A percentile compares a stretch with the other conserved stretches of the same genome.
Conservation (phyloP, 495 filamentous ascomycete genomes). For the Penicillium coprophilum region DNA sequence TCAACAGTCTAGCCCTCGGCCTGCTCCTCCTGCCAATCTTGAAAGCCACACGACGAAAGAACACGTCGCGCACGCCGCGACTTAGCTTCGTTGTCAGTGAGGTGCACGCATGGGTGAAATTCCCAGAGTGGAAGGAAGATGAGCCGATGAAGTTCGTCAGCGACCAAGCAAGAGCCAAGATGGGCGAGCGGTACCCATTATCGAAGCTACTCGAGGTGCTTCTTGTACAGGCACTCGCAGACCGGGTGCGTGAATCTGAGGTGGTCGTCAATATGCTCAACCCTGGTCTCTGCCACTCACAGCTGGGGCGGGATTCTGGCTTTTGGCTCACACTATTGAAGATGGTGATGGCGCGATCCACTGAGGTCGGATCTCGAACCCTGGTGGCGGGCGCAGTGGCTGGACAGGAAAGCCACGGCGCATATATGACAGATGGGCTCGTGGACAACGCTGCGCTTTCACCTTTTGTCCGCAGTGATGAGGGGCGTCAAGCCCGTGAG, state of each 20-base stretch:
- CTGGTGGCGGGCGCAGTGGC: slow-evolving; percentile 39
- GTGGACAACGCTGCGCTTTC: slow-evolving; percentile 28
- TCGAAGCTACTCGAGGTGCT: slow-evolving; percentile 56
- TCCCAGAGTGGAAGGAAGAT: slow-evolving; percentile 32
- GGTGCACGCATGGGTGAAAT: slow-evolving; percentile 35
- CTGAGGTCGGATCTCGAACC: slow-evolving; percentile 50
- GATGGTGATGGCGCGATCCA: slow-evolving; percentile 37
- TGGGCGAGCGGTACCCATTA: slow-evolving; percentile 42
- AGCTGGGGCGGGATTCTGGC: slow-evolving; percentile 36
- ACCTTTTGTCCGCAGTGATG: slow-evolving; percentile 37
- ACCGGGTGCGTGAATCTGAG: slow-evolving; percentile 22
- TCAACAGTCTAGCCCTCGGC: slow-evolving; percentile 48
- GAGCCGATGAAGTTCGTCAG: slow-evolving; percentile 37
- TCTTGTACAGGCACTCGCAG: slow-evolving; percentile 46
- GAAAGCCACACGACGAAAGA: slow-evolving; percentile 28
- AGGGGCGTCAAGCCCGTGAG: slow-evolving; percentile 44
- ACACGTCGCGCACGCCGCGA: slow-evolving; percentile 22
- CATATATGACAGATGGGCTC: slow-evolving; percentile 42
- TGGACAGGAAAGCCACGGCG: slow-evolving; percentile 46
- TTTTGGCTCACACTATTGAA: slow-evolving; percentile 19
- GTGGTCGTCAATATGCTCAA: slow-evolving; percentile 56
- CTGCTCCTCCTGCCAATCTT: slow-evolving; percentile 47
- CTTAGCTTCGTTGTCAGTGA: slow-evolving; percentile 42
- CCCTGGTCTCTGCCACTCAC: slow-evolving; percentile 53
- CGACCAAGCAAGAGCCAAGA: slow-evolving; percentile 28